Evolutionary conservation across 768 basidiomycete genomes (phyloP), one percentile per base, ranked within the genome.

Genomic region (Suillus spraguei): DNA sequence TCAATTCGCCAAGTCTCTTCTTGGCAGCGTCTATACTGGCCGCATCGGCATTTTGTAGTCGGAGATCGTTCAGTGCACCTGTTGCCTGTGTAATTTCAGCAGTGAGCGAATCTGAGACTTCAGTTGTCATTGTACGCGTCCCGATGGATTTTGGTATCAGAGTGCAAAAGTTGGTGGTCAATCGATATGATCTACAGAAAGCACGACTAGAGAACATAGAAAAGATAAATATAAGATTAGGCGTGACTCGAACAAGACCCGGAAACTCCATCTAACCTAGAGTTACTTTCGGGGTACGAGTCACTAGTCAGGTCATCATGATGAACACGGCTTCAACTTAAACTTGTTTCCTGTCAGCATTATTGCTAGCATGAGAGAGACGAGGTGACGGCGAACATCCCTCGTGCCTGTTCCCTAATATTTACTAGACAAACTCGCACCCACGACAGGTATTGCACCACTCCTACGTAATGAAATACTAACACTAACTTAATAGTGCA

Each of bases 1-100:
- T 89, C 62, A 93, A 76, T 35, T 92, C 90, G 0, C 86, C 85
- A 17, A 94, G 80, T 63, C 80, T 86, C 78, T 88, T 89, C 78
- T 84, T 88, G 17, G 84, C 84, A 41, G 86, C 87, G 28, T 90
- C 86, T 42, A 91, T 68, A 10, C 74, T 67, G 4, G 78, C 68
- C 1, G 79, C 67, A 60, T 89, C 85, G 1, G 84, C 82, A 53
- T 83, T 84, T 68, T 84, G 81, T 50, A 82, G 75, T 59, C 86
- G 79, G 24, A 93, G 83, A 62, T 87, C 81, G 71, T 87, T 87
- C 69, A 91, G 80, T n/a, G 83, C 74, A 5, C 80, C 72, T 10
- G 80, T 86, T 67, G 88, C 87, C 44, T 80, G 72, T 5, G 79
- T 76, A 68, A 92, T 85, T 68, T 88, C 83, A 50, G 80, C 74